Evolutionary conservation across 2,329 filamentous ascomycete species (phyloP), one percentile per base, ranked within the genome.

Genomic region (Clonostachys chloroleuca): DNA sequence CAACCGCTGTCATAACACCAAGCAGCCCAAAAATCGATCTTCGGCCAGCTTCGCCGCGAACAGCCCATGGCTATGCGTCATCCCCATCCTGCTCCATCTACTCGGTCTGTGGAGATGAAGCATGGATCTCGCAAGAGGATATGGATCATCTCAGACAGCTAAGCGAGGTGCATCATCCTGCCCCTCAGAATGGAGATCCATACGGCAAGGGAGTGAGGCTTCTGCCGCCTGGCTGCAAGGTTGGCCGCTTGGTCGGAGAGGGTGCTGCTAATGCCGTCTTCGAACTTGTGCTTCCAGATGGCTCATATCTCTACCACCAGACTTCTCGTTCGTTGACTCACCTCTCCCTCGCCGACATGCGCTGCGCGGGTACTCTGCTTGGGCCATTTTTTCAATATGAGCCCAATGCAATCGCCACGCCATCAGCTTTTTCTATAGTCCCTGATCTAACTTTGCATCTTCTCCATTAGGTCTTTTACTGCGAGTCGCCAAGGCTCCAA

Each of bases 221-320:
- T 17, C 60, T 69, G 6, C 65, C 66, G 24, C 52, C 50, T 41
- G 64, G 63, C 33, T 60, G 63, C 37, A 61, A 56, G 24, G 63
- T 65, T 13, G 52, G 66, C 44, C 60, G 63, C 45, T 68, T 80
- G 48, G 65, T 82, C 18, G 78, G 75, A 24, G 88, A 94, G 63
- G 89, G 88, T 20, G 84, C 86, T 20, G 87, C 89, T 46, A 92
- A 94, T 62, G 77, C 86, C 45, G 84, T 92, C 52, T 91, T 88
- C 58, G 76, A 77, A 54, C 74, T 87, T 47, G 67, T 70, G 42
- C 50, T 73, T 17, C 64, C 69, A 5, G 56, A 64, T 48, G 56
- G 56, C 48, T 54, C 12, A 10, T 43, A 40, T 17, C 39, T 49
- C 34, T 18, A 36, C 24, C 44, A 49, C 30, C 18, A 46, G 36